These are phyloP conservation scores for Ramularia collo-cygni DNA, from an alignment of 2,329 filamentous ascomycete genomes.

Conservation along the genomic window DNA sequence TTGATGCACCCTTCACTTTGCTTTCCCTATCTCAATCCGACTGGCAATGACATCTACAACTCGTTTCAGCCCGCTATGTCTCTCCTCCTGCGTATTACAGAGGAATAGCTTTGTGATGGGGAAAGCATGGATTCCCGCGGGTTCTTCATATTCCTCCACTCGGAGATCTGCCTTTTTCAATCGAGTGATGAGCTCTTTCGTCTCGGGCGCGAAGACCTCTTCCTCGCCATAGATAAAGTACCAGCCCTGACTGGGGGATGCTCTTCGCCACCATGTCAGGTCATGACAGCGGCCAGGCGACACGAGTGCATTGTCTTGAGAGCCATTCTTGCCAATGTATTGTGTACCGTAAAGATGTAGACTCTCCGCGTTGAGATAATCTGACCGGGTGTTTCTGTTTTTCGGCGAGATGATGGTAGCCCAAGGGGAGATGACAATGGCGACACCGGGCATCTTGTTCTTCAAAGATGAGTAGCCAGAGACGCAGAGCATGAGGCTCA, in stretches of 20 bases:
- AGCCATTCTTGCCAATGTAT: constrained; percentile 53
- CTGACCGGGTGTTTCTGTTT: constrained; percentile 63
- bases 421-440: constrained; percentile 75
- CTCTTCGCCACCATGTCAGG: constrained; percentile 57
- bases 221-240: constrained; percentile 67
- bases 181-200: constrained; percentile 52
- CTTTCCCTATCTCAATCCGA: constrained; percentile 12
- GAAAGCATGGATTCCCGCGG: constrained; percentile 72
- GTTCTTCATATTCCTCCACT: constrained; percentile 54
- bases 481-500: constrained; percentile 65
- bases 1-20: constrained; percentile 4
- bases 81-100: constrained; percentile 40
- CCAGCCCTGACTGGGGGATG: constrained; percentile 60
- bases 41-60: constrained; percentile 32
- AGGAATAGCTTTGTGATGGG: constrained; percentile 61
- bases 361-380: constrained; percentile 63
- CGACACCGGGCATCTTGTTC: constrained; percentile 51
- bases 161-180: constrained; percentile 49
- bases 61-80: constrained; percentile 41
- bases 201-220: constrained; percentile 70
- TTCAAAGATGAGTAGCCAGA: constrained; percentile 42
- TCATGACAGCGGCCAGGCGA: constrained; percentile 68
- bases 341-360: constrained; percentile 64
- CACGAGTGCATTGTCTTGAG: constrained; percentile 49
- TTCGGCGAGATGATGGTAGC: constrained; percentile 61